A percentile compares a stretch with the other conserved stretches of the same genome.
Evolutionary conservation across 257 asterid genomes (phyloP).

Genomic region (Solanum chilense): DNA sequence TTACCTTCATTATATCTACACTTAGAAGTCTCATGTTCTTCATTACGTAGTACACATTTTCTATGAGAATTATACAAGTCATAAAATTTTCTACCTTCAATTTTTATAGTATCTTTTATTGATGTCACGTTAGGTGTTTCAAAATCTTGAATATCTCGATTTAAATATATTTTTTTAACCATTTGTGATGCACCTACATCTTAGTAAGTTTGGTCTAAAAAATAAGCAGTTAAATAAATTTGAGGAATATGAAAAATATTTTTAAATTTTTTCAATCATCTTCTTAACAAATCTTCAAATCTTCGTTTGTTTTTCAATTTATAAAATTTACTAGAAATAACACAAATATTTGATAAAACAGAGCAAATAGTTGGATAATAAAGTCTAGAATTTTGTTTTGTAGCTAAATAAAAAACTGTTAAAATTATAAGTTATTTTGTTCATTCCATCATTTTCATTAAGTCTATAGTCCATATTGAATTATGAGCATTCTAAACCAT

Average conservation of each 20-base stretch:
- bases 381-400: not conserved
- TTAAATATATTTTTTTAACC: too few species aligned
- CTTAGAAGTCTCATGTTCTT: not conserved
- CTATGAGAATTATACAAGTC: not conserved
- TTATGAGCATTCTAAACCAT: not conserved
- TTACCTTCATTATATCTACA: not conserved
- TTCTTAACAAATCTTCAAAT: not conserved
- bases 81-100: too few species aligned
- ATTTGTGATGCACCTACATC: not conserved
- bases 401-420: not conserved
- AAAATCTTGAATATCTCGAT: too few species aligned
- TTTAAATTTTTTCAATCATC: too few species aligned
- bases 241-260: too few species aligned
- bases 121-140: too few species aligned
- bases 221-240: too few species aligned
- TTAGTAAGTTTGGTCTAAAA: not conserved
- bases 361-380: not conserved
- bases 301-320: too few species aligned
- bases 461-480: not conserved
- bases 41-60: not conserved
- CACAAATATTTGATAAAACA: not conserved
- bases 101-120: too few species aligned
- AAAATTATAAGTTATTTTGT: not conserved
- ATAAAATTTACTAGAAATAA: too few species aligned
- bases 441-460: not conserved